These are phyloP conservation scores for Nitzschia sp. DNA, from an alignment of 108 stramenopile species.

Conservation along the genomic window DNA sequence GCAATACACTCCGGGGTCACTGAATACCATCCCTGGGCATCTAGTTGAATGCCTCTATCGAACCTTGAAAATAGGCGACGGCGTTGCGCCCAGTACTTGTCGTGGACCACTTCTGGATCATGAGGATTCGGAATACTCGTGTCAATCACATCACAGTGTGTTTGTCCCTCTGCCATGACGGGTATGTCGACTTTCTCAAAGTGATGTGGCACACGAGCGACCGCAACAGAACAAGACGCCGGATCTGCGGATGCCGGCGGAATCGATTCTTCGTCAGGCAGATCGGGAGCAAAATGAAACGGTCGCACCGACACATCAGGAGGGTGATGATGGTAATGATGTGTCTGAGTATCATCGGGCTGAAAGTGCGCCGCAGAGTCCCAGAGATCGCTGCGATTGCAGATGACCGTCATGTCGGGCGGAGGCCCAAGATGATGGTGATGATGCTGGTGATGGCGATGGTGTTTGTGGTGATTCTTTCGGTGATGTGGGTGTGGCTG, in stretches of 20 bases:
- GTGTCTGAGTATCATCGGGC: constrained; percentile 30
- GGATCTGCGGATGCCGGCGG: neutral
- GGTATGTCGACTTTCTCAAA: constrained; percentile 20
- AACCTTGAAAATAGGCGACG: constrained; percentile 89
- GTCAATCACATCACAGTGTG: constrained; percentile 33
- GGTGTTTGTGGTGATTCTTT: constrained; percentile 7
- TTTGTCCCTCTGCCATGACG: neutral
- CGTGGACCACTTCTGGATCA: constrained; percentile 68
- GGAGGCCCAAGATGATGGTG: constrained; percentile 8
- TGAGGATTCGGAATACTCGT: constrained; percentile 61
- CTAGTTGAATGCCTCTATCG: constrained; percentile 88
- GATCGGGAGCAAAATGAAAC: constrained; percentile 16
- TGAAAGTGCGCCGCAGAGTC: constrained; percentile 45
- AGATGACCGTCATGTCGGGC: constrained; percentile 54
- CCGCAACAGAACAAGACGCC: constrained; percentile 14
- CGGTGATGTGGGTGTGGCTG: neutral
- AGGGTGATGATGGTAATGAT: constrained; percentile 10
- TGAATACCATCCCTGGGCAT: constrained; percentile 96
- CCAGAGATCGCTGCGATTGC: constrained; percentile 48
- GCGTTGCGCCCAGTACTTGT: constrained; percentile 96
- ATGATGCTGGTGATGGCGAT: constrained; percentile 11
- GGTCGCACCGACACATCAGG: constrained; percentile 22
- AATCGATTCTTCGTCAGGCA: neutral
- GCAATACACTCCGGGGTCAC: constrained; percentile 96
- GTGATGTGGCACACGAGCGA: constrained; percentile 33